Percentiles rank a stretch among this genome's conserved stretches.
These are phyloP conservation scores for Fraxinus americana DNA, from an alignment of 257 asterid species.

Conservation along the genomic window DNA sequence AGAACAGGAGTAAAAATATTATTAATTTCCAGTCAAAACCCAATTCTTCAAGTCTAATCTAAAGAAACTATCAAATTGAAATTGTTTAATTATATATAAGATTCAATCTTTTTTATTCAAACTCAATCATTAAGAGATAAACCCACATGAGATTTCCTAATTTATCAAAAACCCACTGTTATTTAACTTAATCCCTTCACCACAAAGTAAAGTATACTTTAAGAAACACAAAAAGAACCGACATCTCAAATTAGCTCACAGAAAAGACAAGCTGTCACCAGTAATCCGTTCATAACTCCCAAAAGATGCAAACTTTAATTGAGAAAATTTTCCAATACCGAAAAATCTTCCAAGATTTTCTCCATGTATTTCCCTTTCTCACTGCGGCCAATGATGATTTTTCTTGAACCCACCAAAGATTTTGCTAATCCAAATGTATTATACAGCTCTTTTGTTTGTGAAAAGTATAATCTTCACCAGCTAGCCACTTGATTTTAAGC, in stretches of 20 bases:
- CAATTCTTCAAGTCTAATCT: constrained; percentile 40
- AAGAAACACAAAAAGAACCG: constrained; percentile 33
- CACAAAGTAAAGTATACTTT: constrained; percentile 14
- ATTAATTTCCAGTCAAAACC: constrained; percentile 50
- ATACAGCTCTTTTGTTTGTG: constrained; percentile 25
- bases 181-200: too few species aligned
- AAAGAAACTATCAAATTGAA: constrained; percentile 47
- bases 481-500: constrained; percentile 44
- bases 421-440: constrained; percentile 56
- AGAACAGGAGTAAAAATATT: constrained; percentile 36
- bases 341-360: constrained; percentile 30
- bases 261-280: constrained; percentile 9
- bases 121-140: constrained; percentile 65
- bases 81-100: constrained; percentile 40
- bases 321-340: constrained; percentile 22
- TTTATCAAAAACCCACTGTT: constrained; percentile 35
- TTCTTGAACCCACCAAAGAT: constrained; percentile 49
- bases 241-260: constrained; percentile 41
- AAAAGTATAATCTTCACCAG: constrained; percentile 39
- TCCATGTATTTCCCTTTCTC: constrained; percentile 21
- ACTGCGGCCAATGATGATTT: constrained; percentile 32
- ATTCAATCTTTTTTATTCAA: constrained; percentile 37
- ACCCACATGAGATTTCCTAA: constrained; percentile 51
- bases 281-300: constrained; percentile 17
- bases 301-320: constrained; percentile 29